Evolutionary conservation across 2,329 filamentous ascomycete genomes (phyloP), one percentile per base, ranked within the genome.

Genomic region (Trichoderma pleuroti): DNA sequence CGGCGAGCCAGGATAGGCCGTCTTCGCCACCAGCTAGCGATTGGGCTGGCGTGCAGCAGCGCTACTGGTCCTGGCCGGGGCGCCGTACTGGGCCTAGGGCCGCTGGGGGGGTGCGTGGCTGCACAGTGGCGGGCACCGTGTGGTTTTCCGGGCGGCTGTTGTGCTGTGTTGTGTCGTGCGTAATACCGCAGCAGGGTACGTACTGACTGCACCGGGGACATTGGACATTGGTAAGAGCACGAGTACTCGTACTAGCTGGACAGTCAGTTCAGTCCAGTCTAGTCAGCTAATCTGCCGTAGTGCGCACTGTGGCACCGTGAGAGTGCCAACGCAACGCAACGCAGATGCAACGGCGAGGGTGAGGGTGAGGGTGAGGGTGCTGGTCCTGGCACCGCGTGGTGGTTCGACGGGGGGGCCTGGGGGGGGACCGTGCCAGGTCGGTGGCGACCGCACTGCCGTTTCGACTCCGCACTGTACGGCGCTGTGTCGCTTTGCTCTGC

Each of bases 11-110:
- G 72, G 74, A 70, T 75, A 73, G 76, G 74, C 73, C 61, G 34
- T 65, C 73, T 74, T 81, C 74, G 78, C 78, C 79, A 80, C 79
- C 75, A 67, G 66, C 62, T 61, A 72, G 70, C 78, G 76, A 80
- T 80, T 80, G 79, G 78, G 72, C 70, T 73, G 73, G 70, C 64
- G 46, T 67, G 71, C 72, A 75, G 62, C 8, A 21, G 67, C 62
- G 69, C 76, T 77, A 77, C 65, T 68, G 26, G 64, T 24, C 16
- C 64, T 57, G 30, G 65, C 28, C 12, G 46, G 32, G 54, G 30
- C 42, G 46, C 65, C 42, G 65, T 57, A 56, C 54, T 30, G 52
- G 54, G 64, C 21, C 64, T 59, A 67, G 64, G 26, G 54, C n/a
- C 32, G 26, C 32, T 21, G 52, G 52, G 64, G 52, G 26, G 49